Percentiles rank a stretch among this genome's conserved stretches.
These are phyloP conservation scores for Friedmanniomyces simplex DNA, from an alignment of 495 filamentous ascomycete species.

Conservation along the genomic window DNA sequence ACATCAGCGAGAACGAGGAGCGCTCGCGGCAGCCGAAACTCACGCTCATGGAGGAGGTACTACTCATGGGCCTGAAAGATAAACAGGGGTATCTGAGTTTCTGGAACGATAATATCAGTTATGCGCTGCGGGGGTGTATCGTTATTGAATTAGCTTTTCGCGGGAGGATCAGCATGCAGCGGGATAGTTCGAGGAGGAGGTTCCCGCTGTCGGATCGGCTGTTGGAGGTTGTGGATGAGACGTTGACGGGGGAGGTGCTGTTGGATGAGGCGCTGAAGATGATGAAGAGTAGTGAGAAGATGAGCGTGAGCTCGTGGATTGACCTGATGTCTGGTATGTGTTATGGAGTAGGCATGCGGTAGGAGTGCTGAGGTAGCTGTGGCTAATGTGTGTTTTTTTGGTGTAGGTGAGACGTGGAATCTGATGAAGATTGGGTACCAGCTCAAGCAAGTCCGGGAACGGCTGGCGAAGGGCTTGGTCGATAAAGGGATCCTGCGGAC, in stretches of 20 bases:
- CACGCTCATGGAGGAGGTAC: slow-evolving; percentile 95
- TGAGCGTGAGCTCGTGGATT: slow-evolving; percentile 98
- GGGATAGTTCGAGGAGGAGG: slow-evolving; percentile 81
- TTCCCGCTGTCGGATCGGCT: slow-evolving; percentile 86
- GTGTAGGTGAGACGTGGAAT: slow-evolving; percentile 96
- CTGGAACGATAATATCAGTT: slow-evolving; percentile 99
- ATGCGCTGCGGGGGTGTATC: slow-evolving; percentile 93
- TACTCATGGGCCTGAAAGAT: slow-evolving; percentile 91
- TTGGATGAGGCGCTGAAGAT: slow-evolving; percentile 98
- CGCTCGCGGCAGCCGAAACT: slow-evolving; percentile 95
- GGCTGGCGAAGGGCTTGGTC: slow-evolving; percentile 92
- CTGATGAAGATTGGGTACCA: slow-evolving; percentile 99
- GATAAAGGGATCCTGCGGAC: slow-evolving; percentile 98
- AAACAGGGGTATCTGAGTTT: slow-evolving; percentile 99
- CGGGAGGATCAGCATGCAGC: slow-evolving; percentile 96
- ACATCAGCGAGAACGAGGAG: slow-evolving; percentile 95
- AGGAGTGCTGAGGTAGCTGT: neutral
- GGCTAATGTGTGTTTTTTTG: slow-evolving; percentile 3
- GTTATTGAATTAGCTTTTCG: slow-evolving; percentile 94
- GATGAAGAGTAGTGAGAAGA: slow-evolving; percentile 99
- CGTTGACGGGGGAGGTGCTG: slow-evolving; percentile 91
- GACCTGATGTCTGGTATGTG: slow-evolving; percentile 92
- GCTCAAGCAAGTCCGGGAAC: slow-evolving; percentile 96
- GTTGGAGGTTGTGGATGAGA: slow-evolving; percentile 96
- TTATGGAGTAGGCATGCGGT: neutral